Percentiles rank a stretch among this genome's conserved stretches.
These are phyloP conservation scores for carrot (Daucus carota) DNA, from an alignment of 129 eudicot genomes.

Conservation along the genomic window DH1_v3.0 NC_030387.2:1714501-1715000, in stretches of 20 bases:
- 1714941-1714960: background rate
- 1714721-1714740: slow-evolving; percentile 11
- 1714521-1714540: too few relatives aligned
- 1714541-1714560: too few relatives aligned
- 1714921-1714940: background rate
- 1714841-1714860: background rate
- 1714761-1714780: slow-evolving; percentile 20
- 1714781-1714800: slow-evolving; percentile 24
- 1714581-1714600: slow-evolving; percentile 22
- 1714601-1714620: slow-evolving; percentile 10
- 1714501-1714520: too few relatives aligned
- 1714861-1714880: background rate
- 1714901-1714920: background rate
- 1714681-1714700: slow-evolving; percentile 19
- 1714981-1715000: too few relatives aligned
- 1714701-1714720: too few relatives aligned
- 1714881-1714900: background rate
- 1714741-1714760: slow-evolving; percentile 9
- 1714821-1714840: background rate
- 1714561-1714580: too few relatives aligned
- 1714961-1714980: too few relatives aligned
- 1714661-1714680: slow-evolving; percentile 16
- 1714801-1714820: slow-evolving; percentile 12
- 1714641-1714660: slow-evolving; percentile 24
- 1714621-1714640: slow-evolving; percentile 26